Evolutionary conservation across 2,329 filamentous ascomycete species (phyloP).

Genomic region (Pseudonectria foliicola): DNA sequence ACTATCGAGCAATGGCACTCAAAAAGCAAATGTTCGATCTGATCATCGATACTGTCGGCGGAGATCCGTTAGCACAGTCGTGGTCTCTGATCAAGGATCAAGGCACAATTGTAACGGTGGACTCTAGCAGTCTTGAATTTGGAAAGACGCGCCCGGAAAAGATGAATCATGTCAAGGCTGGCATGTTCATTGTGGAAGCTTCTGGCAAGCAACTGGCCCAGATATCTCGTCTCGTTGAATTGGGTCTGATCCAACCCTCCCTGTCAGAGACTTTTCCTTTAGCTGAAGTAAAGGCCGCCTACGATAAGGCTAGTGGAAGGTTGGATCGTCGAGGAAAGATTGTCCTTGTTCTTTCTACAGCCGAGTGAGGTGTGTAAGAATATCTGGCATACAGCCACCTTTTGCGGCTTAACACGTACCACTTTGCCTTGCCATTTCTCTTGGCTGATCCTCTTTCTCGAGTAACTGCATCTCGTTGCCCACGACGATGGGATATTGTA

Average conservation of each 20-base stretch:
- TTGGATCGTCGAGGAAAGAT: conserved; percentile 7
- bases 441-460: no score
- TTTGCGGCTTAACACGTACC: no score
- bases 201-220: conserved; percentile 1
- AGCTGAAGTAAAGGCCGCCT: conserved; percentile 2
- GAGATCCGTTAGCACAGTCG: conserved; percentile 18
- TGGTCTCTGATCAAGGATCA: conserved; percentile 21
- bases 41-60: conserved; percentile 26
- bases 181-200: conserved; percentile 5
- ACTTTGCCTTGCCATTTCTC: no score
- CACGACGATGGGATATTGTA: no score
- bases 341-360: background rate
- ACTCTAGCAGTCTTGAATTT: conserved; percentile 9
- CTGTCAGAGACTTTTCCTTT: conserved; percentile 5
- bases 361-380: no score
- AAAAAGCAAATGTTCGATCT: conserved; percentile 13
- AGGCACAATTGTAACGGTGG: conserved; percentile 13
- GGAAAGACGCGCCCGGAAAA: background rate
- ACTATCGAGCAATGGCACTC: conserved; percentile 12
- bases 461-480: no score
- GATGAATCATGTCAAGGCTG: conserved; percentile 2
- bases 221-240: conserved; percentile 1
- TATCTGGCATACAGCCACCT: no score
- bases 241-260: conserved; percentile 3
- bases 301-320: conserved; percentile 1